Evolutionary conservation across 305 asterid species (phyloP).

Genomic region (Plantago lanceolata): DNA sequence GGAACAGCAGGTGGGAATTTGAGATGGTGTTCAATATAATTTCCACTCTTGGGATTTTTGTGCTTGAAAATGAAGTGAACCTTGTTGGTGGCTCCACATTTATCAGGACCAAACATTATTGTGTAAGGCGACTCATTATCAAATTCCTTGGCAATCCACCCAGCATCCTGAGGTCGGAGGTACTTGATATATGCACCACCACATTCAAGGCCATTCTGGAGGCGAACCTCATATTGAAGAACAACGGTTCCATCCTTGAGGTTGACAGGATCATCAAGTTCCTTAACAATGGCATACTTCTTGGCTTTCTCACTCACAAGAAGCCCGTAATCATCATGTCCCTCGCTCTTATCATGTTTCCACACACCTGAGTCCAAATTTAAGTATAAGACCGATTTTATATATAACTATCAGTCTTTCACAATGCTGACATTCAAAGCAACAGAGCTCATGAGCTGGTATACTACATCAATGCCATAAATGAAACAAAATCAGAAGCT

Average conservation of each 20-base stretch:
- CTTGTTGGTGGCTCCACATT: slow-evolving; percentile 91
- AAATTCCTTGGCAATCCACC: slow-evolving; percentile 78
- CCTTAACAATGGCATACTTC: slow-evolving; percentile 85
- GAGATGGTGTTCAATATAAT: slow-evolving; percentile 84
- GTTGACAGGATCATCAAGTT: slow-evolving; percentile 52
- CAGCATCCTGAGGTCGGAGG: slow-evolving; percentile 90
- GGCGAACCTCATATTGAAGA: slow-evolving; percentile 87
- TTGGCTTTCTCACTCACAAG: slow-evolving; percentile 42
- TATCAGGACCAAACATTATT: slow-evolving; percentile 97
- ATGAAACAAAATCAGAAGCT: no score
- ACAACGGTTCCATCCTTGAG: slow-evolving; percentile 73
- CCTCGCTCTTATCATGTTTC: slow-evolving; percentile 7
- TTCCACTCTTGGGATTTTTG: slow-evolving; percentile 81
- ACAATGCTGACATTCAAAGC: no score
- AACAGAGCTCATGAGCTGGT: neutral
- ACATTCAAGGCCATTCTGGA: slow-evolving; percentile 91
- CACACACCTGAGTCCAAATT: neutral
- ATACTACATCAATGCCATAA: neutral
- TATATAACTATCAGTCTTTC: no score
- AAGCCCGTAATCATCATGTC: slow-evolving; percentile 7
- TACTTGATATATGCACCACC: slow-evolving; percentile 96
- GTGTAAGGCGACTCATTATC: slow-evolving; percentile 93
- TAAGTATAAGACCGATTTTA: no score
- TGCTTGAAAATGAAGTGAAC: slow-evolving; percentile 95
- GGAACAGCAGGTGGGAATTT: slow-evolving; percentile 90